These are phyloP conservation scores for Malassezia nana DNA, from an alignment of 1,284 basidiomycete species.

Conservation along the genomic window DNA sequence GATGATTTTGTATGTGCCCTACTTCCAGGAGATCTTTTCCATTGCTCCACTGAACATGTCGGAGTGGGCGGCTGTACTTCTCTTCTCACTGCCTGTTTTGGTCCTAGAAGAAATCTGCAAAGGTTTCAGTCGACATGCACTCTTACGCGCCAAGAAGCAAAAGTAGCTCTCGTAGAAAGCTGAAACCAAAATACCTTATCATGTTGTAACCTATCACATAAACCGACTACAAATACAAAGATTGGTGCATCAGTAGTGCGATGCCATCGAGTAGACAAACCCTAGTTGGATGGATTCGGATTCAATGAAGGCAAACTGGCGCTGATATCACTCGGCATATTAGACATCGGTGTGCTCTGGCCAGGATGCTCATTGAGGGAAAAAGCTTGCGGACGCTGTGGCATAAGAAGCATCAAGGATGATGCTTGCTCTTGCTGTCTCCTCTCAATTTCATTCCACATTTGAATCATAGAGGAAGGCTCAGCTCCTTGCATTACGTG, in stretches of 20 bases:
- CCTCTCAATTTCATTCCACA: slow-evolving; percentile 30
- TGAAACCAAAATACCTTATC: neutral
- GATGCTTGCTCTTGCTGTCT: slow-evolving; percentile 33
- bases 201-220: neutral
- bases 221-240: neutral
- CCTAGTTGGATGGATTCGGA: neutral
- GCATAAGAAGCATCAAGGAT: slow-evolving; percentile 34
- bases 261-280: neutral
- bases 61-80: slow-evolving; percentile 92
- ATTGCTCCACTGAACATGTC: slow-evolving; percentile 80
- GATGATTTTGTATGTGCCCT: slow-evolving; percentile 25
- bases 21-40: slow-evolving; percentile 56
- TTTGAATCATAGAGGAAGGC: neutral
- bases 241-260: neutral
- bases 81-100: slow-evolving; percentile 76
- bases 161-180: neutral
- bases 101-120: slow-evolving; percentile 85
- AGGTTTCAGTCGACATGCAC: slow-evolving; percentile 55
- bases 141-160: neutral
- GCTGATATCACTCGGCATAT: slow-evolving; percentile 30
- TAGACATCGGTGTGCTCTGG: slow-evolving; percentile 31
- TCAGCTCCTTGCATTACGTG: slow-evolving; percentile 13
- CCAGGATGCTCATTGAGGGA: slow-evolving; percentile 19
- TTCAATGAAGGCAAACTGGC: slow-evolving; percentile 25
- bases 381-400: slow-evolving; percentile 19